phyloP scores from a whole-genome alignment of 1,284 basidiomycete species.

The Stygiomarasmius scandens region DNA sequence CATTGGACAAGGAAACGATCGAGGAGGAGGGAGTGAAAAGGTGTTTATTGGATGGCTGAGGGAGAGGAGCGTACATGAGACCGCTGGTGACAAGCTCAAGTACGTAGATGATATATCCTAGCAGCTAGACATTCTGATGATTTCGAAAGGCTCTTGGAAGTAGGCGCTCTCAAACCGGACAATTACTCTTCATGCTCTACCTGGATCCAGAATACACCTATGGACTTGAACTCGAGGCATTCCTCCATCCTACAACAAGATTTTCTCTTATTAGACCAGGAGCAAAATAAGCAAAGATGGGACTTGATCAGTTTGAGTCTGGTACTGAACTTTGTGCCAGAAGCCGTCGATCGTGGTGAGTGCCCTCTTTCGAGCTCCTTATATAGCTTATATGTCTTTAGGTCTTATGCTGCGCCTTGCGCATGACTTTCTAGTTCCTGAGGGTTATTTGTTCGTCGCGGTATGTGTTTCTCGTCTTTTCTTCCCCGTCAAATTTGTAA shows the following conservation, averaged over 20 bases:
- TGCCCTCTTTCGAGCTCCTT: background rate
- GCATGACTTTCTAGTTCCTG: slow-evolving; percentile 57
- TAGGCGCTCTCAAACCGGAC: slow-evolving; percentile 82
- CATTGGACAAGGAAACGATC: slow-evolving; percentile 75
- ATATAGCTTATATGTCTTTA: slow-evolving; percentile 30
- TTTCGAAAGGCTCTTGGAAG: slow-evolving; percentile 81
- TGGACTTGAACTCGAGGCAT: slow-evolving; percentile 82
- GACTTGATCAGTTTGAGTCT: slow-evolving; percentile 82
- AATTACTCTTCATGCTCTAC: slow-evolving; percentile 68
- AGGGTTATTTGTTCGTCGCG: slow-evolving; percentile 73
- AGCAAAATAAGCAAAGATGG: slow-evolving; percentile 58
- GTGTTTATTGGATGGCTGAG: slow-evolving; percentile 77
- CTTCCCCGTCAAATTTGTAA: background rate
- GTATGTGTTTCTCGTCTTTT: slow-evolving; percentile 41
- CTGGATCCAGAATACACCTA: slow-evolving; percentile 77
- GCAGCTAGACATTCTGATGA: no score
- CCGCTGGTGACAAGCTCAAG: slow-evolving; percentile 39
- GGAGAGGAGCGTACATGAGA: slow-evolving; percentile 46
- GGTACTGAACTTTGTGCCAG: slow-evolving; percentile 88
- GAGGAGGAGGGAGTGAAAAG: slow-evolving; percentile 85
- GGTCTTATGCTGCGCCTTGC: slow-evolving; percentile 77
- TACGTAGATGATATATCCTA: slow-evolving; percentile 32
- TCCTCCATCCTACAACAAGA: slow-evolving; percentile 81
- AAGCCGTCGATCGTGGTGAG: slow-evolving; percentile 73
- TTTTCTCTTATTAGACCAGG: slow-evolving; percentile 65